Percentiles rank a stretch among this genome's conserved stretches.
phyloP scores from a whole-genome alignment of 306 rosid genomes.

The Vicia sativa region DNA sequence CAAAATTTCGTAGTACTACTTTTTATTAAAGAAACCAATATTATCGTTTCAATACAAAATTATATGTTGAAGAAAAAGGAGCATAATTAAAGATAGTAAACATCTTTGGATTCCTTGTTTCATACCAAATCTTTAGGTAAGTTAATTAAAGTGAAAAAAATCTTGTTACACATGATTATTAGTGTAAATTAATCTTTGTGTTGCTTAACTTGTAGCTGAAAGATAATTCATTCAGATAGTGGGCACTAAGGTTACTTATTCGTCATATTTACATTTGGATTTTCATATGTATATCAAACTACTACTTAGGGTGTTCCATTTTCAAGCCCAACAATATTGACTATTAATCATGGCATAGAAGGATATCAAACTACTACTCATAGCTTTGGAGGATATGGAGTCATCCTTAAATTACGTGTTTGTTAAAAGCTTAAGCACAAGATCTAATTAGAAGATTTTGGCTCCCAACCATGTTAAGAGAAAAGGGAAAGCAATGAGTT shows the following conservation, averaged over 20 bases:
- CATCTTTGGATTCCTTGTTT: conserved; percentile 55
- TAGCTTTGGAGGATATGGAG: conserved; percentile 58
- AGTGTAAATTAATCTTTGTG: background rate
- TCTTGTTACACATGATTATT: background rate
- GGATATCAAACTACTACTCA: conserved; percentile 50
- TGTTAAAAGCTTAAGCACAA: conserved; percentile 61
- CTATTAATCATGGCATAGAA: conserved; percentile 15
- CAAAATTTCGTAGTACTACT: too few relatives aligned
- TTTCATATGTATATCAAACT: too few relatives aligned
- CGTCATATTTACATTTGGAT: conserved; percentile 45
- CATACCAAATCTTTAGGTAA: background rate
- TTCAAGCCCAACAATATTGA: conserved; percentile 64
- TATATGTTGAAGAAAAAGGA: background rate
- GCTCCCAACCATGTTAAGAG: conserved; percentile 49
- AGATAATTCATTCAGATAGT: conserved; percentile 44
- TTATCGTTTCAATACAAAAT: background rate
- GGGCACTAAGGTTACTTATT: conserved; percentile 60
- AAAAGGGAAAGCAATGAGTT: conserved; percentile 18
- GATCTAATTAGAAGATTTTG: conserved; percentile 60
- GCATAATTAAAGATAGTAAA: background rate
- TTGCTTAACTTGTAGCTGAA: conserved; percentile 5
- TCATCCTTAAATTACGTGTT: conserved; percentile 65
- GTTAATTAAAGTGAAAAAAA: background rate
- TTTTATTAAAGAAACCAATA: background rate
- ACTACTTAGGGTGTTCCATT: conserved; percentile 34